Percentiles rank a stretch among this genome's conserved stretches.
Conservation (phyloP, 2,329 filamentous ascomycete species). For the Lecanosticta acicola region DNA sequence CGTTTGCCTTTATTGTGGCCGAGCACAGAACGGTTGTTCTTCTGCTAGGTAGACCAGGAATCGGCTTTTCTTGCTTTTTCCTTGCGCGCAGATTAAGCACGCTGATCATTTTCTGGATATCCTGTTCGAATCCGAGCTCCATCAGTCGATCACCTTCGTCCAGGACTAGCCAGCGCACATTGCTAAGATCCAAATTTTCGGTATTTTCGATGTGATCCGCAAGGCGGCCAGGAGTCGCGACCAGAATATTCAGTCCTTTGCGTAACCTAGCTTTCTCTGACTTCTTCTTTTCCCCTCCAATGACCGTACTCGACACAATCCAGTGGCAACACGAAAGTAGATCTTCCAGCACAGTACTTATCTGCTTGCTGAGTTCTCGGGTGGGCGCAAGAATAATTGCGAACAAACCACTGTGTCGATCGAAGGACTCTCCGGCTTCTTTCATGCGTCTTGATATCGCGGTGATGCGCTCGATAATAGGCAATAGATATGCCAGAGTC, state of each 20-base stretch:
- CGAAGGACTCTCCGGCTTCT: constrained; percentile 48
- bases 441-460: constrained; percentile 56
- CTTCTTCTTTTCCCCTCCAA: constrained; percentile 66
- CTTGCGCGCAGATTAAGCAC: constrained; percentile 64
- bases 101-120: constrained; percentile 79
- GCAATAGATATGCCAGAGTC: constrained; percentile 89
- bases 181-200: constrained; percentile 78
- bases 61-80: constrained; percentile 55
- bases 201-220: constrained; percentile 92
- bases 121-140: constrained; percentile 95
- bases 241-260: constrained; percentile 91
- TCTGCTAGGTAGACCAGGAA: constrained; percentile 63
- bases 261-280: constrained; percentile 88
- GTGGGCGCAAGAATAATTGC: constrained; percentile 92
- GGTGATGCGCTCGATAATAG: constrained; percentile 83
- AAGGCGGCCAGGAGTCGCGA: constrained; percentile 87
- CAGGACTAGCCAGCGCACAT: constrained; percentile 86
- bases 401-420: constrained; percentile 83
- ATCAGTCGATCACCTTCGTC: constrained; percentile 98
- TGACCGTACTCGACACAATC: constrained; percentile 85
- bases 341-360: constrained; percentile 77
- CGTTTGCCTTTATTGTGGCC: constrained; percentile 96
- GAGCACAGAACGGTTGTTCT: constrained; percentile 88
- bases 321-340: constrained; percentile 85
- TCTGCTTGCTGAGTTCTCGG: constrained; percentile 90